Evolutionary conservation across 805 yeast genomes (phyloP).

Genomic region (Debaryomyces castellii): DNA sequence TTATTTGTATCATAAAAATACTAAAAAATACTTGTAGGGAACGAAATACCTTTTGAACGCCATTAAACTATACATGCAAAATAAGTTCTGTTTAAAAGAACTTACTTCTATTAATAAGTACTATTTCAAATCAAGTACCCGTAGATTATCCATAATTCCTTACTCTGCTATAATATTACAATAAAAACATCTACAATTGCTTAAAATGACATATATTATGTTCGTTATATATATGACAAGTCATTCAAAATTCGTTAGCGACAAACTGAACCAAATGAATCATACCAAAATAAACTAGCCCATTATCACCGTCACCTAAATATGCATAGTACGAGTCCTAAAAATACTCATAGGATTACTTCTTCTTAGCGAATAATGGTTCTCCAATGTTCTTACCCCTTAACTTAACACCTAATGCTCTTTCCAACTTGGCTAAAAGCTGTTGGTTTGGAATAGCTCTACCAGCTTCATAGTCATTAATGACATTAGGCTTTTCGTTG

Average conservation of each 20-base stretch:
- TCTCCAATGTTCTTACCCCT: conserved; percentile 95
- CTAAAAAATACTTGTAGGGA: no score
- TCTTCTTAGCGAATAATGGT: conserved; percentile 68
- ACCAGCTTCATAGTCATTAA: conserved; percentile 96
- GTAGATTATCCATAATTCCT: no score
- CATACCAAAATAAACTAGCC: background rate
- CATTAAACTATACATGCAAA: no score
- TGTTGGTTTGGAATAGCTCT: conserved; percentile 97
- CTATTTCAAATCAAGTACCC: no score
- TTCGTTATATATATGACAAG: background rate
- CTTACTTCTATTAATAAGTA: no score
- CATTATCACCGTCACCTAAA: background rate
- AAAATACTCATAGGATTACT: conserved; percentile 19
- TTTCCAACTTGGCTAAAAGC: conserved; percentile 85
- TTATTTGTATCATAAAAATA: no score
- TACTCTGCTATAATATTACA: no score
- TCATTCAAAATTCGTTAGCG: background rate
- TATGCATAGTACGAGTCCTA: background rate
- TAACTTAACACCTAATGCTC: conserved; percentile 90
- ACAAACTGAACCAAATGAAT: background rate
- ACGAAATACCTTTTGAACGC: no score
- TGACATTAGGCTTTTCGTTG: conserved; percentile 92
- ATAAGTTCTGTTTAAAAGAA: no score
- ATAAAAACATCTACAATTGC: background rate
- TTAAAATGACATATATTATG: background rate